phyloP scores from a whole-genome alignment of 768 basidiomycete species.

The Kwoniella dejecticola region DNA sequence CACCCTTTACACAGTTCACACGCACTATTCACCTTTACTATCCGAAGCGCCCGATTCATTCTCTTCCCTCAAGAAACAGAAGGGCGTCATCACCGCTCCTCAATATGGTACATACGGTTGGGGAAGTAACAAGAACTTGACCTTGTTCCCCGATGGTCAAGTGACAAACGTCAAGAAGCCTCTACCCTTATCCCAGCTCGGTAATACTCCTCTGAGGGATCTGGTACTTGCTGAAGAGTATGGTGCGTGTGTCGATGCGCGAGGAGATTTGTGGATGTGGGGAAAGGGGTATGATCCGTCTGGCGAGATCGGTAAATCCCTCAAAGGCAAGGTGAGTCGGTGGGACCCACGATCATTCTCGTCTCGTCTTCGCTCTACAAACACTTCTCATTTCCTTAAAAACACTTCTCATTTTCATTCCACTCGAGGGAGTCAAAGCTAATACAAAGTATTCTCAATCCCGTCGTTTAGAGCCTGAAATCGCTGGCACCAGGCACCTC shows the following conservation, averaged over 20 bases:
- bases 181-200: slow-evolving; percentile 39
- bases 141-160: slow-evolving; percentile 32
- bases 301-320: slow-evolving; percentile 39
- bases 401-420: no score
- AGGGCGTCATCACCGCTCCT: slow-evolving; percentile 15
- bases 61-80: slow-evolving; percentile 25
- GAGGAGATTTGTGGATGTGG: slow-evolving; percentile 56
- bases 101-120: slow-evolving; percentile 48
- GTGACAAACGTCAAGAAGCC: slow-evolving; percentile 41
- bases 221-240: slow-evolving; percentile 52
- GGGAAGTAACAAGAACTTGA: slow-evolving; percentile 50
- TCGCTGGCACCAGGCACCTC: slow-evolving; percentile 57
- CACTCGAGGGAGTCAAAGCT: no score
- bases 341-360: no score
- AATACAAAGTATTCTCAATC: neutral
- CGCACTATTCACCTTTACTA: slow-evolving; percentile 16
- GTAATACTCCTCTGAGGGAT: slow-evolving; percentile 50
- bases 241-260: slow-evolving; percentile 52
- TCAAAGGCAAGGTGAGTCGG: slow-evolving; percentile 49
- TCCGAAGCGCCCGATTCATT: slow-evolving; percentile 22
- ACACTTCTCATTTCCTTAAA: neutral
- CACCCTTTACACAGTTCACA: slow-evolving; percentile 35
- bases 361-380: no score
- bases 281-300: slow-evolving; percentile 48
- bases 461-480: slow-evolving; percentile 64